A percentile compares a stretch with the other conserved stretches of the same genome.
Evolutionary conservation across 2,329 filamentous ascomycete genomes (phyloP).

Genomic region (Tolypocladium sp.): DNA sequence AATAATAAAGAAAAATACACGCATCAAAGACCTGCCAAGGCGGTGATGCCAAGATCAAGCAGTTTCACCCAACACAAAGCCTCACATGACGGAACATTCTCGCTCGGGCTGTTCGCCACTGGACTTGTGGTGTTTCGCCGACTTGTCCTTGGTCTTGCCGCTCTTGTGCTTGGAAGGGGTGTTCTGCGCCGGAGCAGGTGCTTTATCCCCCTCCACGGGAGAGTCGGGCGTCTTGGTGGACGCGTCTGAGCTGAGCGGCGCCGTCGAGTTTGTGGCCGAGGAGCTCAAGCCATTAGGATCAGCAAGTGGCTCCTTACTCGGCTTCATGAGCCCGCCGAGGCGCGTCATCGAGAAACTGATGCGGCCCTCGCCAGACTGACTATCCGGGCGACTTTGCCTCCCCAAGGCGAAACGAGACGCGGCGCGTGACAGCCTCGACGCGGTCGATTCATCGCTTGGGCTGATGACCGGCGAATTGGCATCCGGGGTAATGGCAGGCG

Average conservation of each 20-base stretch:
- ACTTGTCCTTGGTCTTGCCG: constrained; percentile 28
- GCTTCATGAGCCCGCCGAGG: constrained; percentile 40
- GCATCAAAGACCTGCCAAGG: not conserved
- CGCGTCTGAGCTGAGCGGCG: constrained; percentile 13
- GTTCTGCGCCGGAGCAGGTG: constrained; percentile 5
- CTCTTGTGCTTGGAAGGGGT: constrained; percentile 19
- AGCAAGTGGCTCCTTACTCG: constrained; percentile 36
- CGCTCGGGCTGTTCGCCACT: constrained; percentile 29
- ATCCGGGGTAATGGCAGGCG: constrained; percentile 26
- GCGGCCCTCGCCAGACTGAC: constrained; percentile 49
- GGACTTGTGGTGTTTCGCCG: constrained; percentile 24
- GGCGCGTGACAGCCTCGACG: constrained; percentile 46
- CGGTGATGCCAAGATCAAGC: not conserved
- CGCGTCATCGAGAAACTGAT: constrained; percentile 49
- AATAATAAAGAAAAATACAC: not conserved
- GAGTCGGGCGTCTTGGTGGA: constrained; percentile 10
- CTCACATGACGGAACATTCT: constrained; percentile 39
- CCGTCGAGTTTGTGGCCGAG: constrained; percentile 16
- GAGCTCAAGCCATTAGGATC: constrained; percentile 16
- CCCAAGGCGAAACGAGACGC: constrained; percentile 43
- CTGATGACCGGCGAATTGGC: constrained; percentile 28
- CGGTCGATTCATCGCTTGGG: constrained; percentile 43
- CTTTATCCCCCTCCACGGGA: constrained; percentile 10
- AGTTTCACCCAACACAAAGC: not conserved
- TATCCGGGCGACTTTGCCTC: constrained; percentile 44